phyloP scores from a whole-genome alignment of 164 flowering plant genomes.

The Sextonia rubra region DNA sequence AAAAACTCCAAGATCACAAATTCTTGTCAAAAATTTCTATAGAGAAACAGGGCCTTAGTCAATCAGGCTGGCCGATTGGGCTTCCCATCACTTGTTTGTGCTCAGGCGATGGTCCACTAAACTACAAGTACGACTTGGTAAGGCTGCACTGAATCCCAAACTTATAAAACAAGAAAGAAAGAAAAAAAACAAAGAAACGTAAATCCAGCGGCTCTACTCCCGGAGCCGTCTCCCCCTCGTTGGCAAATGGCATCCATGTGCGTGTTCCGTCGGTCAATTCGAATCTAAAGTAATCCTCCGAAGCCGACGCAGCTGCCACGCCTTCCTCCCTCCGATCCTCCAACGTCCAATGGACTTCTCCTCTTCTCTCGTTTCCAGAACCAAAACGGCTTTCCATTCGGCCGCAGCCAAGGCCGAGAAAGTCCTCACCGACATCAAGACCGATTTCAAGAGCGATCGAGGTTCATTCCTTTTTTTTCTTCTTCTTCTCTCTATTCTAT shows the following conservation, averaged over 20 bases:
- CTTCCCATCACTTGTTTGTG: no score
- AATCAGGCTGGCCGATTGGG: no score
- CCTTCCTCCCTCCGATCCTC: background rate
- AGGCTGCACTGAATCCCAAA: no score
- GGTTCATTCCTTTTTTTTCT: slow-evolving; percentile 21
- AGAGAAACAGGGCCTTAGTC: no score
- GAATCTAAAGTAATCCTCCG: background rate
- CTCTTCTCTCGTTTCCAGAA: slow-evolving; percentile 68
- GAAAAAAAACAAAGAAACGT: no score
- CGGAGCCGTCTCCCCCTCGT: background rate
- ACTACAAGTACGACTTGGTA: no score
- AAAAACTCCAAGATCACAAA: no score
- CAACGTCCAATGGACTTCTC: slow-evolving; percentile 28
- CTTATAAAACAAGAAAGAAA: no score
- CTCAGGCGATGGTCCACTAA: no score
- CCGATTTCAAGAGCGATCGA: slow-evolving; percentile 46
- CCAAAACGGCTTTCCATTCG: slow-evolving; percentile 85
- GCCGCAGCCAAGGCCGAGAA: slow-evolving; percentile 94
- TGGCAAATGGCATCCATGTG: background rate
- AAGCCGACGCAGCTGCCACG: background rate
- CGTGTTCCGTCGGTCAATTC: background rate
- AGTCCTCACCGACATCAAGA: slow-evolving; percentile 65
- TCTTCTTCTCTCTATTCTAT: slow-evolving; percentile 1
- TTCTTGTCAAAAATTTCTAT: no score
- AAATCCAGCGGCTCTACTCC: no score